Evolutionary conservation across 352 stramenopile genomes (phyloP).

Genomic region (Pythium guiyangense): DNA sequence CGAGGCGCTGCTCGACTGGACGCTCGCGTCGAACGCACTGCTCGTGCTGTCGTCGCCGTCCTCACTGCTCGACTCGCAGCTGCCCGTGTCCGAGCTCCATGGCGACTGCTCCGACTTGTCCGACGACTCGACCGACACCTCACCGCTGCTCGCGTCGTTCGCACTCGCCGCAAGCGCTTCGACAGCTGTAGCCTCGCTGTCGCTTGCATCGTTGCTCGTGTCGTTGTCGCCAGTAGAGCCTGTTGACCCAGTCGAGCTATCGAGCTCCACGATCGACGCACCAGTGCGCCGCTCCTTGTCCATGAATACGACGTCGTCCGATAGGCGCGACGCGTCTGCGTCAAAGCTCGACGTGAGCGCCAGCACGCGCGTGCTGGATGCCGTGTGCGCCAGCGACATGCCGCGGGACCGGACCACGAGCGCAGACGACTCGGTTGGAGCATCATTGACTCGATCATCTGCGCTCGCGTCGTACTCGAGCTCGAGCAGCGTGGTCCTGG

Average conservation of each 20-base stretch:
- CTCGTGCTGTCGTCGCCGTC: constrained; percentile 6
- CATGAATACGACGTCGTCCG: constrained; percentile 13
- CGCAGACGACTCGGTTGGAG: constrained; percentile 4
- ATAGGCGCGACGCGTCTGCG: constrained; percentile 8
- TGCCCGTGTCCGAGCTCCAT: constrained; percentile 37
- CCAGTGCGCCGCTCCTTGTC: constrained; percentile 16
- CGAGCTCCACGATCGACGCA: constrained; percentile 10
- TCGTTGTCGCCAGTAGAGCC: neutral
- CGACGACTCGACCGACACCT: constrained; percentile 21
- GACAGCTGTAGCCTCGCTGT: neutral
- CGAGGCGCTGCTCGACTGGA: constrained; percentile 9
- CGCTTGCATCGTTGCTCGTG: constrained; percentile 9
- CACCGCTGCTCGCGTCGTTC: constrained; percentile 1
- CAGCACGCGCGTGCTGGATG: constrained; percentile 20
- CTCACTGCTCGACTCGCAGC: constrained; percentile 8
- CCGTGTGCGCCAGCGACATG: constrained; percentile 12
- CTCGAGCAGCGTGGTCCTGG: constrained; percentile 29
- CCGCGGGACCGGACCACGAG: constrained; percentile 9
- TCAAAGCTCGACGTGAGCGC: constrained; percentile 17
- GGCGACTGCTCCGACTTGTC: constrained; percentile 30
- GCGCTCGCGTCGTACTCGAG: constrained; percentile 31
- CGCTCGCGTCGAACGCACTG: constrained; percentile 5
- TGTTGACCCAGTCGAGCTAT: constrained; percentile 4
- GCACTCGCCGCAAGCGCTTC: neutral
- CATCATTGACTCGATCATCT: neutral